Evolutionary conservation across 2,329 filamentous ascomycete species (phyloP), one percentile per base, ranked within the genome.

Genomic region (Fusarium siculi): DNA sequence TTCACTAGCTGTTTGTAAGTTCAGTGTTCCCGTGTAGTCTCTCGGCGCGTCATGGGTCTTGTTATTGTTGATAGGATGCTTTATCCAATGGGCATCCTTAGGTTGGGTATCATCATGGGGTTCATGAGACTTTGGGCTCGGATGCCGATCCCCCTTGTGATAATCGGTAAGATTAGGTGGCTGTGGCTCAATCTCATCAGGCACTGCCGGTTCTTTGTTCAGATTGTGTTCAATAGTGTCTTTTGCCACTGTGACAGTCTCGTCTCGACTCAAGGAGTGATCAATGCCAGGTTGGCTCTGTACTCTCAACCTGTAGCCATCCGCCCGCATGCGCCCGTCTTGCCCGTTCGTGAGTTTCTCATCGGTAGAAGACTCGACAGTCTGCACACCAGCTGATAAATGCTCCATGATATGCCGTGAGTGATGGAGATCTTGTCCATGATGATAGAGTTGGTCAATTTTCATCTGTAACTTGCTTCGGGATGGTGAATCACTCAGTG

Each of bases 351-450:
- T 49, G 47, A 39, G 44, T 44, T 60, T 68, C 23, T 49, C 39
- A 25, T 66, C 40, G 32, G 61, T 25, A 40, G 53, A 64, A 19
- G 59, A 42, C 18, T 58, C 55, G 8, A 66, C 39, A 3, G 34
- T 54, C 47, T 50, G 65, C 16, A 71, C 46, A 11, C 80, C 68
- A 42, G 76, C 77, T 19, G 78, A 75, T 18, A 83, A 72, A 49
- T 83, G 80, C 49, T 82, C 79, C 49, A 80, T 73, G 62, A 81
- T 80, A 65, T 83, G 82, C 36, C 79, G 77, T 23, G 78, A 72
- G 52, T 76, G 76, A 56, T 82, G 77, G 9, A 84, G 77, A 30
- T 80, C 79, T 43, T 81, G 70, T 12, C 80, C 78, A 67, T 83
- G 79, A 7, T 79, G 79, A 56, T 80, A 79, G 4, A 82, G 68